These are phyloP conservation scores for Collybia mongolica DNA, from an alignment of 768 basidiomycete genomes.

Conservation along the genomic window DNA sequence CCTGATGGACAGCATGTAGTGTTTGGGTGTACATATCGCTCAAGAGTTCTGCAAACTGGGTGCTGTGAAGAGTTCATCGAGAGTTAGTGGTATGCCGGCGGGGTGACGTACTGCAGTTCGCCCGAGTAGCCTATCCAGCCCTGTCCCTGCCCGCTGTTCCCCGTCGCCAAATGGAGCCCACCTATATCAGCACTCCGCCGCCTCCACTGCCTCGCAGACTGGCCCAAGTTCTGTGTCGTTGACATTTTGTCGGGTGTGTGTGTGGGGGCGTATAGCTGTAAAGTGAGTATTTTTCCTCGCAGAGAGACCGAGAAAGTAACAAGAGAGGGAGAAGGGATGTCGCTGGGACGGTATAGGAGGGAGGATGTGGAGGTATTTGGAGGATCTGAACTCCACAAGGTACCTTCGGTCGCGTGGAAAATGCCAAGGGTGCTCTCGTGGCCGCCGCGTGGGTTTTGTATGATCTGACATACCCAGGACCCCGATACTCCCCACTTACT, in stretches of 20 bases:
- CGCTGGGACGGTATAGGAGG: constrained; percentile 8
- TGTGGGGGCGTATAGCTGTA: background rate
- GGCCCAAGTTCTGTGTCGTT: constrained; percentile 10
- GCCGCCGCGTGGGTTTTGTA: constrained; percentile 40
- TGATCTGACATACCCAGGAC: constrained; percentile 16
- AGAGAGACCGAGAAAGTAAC: background rate
- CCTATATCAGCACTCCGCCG: constrained; percentile 88
- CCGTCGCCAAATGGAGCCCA: constrained; percentile 79
- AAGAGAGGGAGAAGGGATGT: background rate
- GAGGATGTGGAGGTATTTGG: constrained; percentile 17
- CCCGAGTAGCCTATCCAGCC: constrained; percentile 62
- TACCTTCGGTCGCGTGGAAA: constrained; percentile 38
- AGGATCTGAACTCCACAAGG: constrained; percentile 1
- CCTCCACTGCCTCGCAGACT: constrained; percentile 24
- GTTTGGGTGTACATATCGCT: constrained; percentile 86
- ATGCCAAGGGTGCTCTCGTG: constrained; percentile 40
- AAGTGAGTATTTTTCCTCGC: background rate
- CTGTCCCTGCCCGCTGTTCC: constrained; percentile 57
- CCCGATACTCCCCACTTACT: constrained; percentile 14
- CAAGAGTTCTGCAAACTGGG: constrained; percentile 77
- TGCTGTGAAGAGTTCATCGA: constrained; percentile 27
- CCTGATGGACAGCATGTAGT: constrained; percentile 59
- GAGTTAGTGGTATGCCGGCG: too few relatives aligned
- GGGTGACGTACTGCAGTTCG: constrained; percentile 46
- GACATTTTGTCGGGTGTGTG: constrained; percentile 9